Conservation (phyloP, 2,329 filamentous ascomycete species). For the Sclerotinia borealis region DNA sequence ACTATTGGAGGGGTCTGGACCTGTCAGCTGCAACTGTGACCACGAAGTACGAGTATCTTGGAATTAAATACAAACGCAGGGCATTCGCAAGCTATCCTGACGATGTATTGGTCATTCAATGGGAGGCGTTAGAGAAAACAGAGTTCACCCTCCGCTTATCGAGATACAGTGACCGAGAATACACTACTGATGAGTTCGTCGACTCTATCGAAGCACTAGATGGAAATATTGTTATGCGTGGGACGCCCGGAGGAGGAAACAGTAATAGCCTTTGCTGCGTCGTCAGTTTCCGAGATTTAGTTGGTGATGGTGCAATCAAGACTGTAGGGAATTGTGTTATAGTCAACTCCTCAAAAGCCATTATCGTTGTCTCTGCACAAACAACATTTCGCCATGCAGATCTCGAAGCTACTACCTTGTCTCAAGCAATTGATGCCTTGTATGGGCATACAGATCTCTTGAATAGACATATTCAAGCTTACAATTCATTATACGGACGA, state of each 20-base stretch:
- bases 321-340: constrained; percentile 34
- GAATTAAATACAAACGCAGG: constrained; percentile 32
- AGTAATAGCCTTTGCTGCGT: constrained; percentile 34
- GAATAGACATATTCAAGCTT: constrained; percentile 33
- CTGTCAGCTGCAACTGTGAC: constrained; percentile 32
- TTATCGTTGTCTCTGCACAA: constrained; percentile 36
- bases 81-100: constrained; percentile 37
- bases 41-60: constrained; percentile 34
- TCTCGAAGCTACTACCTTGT: constrained; percentile 14
- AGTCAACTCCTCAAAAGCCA: constrained; percentile 33
- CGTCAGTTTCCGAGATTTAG: constrained; percentile 25
- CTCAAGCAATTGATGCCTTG: background rate
- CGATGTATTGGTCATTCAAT: constrained; percentile 35
- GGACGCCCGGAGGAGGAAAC: constrained; percentile 34
- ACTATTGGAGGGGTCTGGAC: constrained; percentile 31
- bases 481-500: constrained; percentile 31
- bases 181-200: constrained; percentile 39
- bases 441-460: constrained; percentile 18
- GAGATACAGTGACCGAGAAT: constrained; percentile 37
- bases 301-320: constrained; percentile 25
- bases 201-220: constrained; percentile 33
- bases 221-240: constrained; percentile 35
- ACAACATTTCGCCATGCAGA: constrained; percentile 35
- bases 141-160: constrained; percentile 32
- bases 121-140: constrained; percentile 17